Evolutionary conservation across 352 stramenopile species (phyloP), one percentile per base, ranked within the genome.

Genomic region (Phytophthora pseudosyringae): DNA sequence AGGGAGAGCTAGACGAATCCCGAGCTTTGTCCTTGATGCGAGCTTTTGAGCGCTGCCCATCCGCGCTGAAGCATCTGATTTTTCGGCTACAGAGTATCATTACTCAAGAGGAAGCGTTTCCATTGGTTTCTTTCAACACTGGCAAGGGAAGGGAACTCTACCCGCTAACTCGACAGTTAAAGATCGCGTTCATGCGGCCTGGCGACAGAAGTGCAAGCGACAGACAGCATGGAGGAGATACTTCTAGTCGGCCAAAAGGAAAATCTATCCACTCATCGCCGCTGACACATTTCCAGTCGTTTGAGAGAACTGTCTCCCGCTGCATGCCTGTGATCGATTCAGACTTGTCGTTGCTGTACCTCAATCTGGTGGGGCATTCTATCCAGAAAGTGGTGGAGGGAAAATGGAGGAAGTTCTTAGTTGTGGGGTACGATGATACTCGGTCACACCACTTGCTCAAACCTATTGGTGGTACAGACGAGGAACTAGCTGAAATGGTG

Each of bases 281-380:
- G 6, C 64, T 95, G 39, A 92, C 85, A 3, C 78, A 91, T 36
- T 95, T 93, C n/a, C 84, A 93, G 62, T 93, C 85, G n/a, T 93
- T 95, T 66, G 87, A 95, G 49, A 78, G 84, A 53, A 91, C 81
- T 0, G 71, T 95, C 35, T 86, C 82, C 28, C 80, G 83, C 2
- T 89, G 72, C 29, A 75, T 91, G 53, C 67, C 80, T 36, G 71
- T 91, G 3, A 50, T 78, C 3, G 80, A 94, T 49, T 21, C 51
- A 10, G 80, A 82, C 52, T 55, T 93, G 28, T 76, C 70, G 5
- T 41, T 73, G 51, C 71, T 92, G 31, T 91, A 93, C 16, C 64
- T 80, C 39, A 92, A 75, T 45, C 65, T 95, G 40, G 71, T 95
- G 3, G 87, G 87, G 0, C 81, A 92, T 45, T 75, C 56, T 5